Evolutionary conservation across 140 eudicot species (phyloP).

Genomic region (Ambrosia hybrid): DNA sequence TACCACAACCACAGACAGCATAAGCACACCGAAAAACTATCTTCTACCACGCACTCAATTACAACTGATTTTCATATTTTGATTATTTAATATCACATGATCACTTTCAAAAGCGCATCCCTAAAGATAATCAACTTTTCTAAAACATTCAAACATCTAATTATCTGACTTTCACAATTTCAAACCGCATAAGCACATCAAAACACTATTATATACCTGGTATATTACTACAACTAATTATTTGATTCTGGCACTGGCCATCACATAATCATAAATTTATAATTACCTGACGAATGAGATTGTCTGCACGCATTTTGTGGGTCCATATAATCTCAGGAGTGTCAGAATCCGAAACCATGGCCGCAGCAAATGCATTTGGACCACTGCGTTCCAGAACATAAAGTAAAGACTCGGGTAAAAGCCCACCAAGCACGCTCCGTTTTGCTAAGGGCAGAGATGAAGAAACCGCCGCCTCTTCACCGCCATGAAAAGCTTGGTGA

Average conservation of each 20-base stretch:
- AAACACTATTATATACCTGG: background rate
- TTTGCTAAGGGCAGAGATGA: slow-evolving; percentile 95
- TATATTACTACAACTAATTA: slow-evolving; percentile 1
- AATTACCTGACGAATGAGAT: slow-evolving; percentile 85
- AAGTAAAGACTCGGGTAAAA: slow-evolving; percentile 91
- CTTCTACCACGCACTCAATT: background rate
- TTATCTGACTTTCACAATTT: background rate
- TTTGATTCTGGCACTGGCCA: background rate
- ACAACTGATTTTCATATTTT: background rate
- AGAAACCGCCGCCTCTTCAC: slow-evolving; percentile 98
- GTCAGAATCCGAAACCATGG: slow-evolving; percentile 98
- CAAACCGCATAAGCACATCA: background rate
- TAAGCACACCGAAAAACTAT: background rate
- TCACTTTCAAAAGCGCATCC: background rate
- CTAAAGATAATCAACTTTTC: background rate
- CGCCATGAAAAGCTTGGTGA: slow-evolving; percentile 99
- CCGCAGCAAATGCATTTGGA: slow-evolving; percentile 96
- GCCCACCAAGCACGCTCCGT: slow-evolving; percentile 96
- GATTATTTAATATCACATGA: no score
- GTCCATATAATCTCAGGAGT: slow-evolving; percentile 99
- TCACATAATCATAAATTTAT: slow-evolving; percentile 6
- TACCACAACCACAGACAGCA: no score
- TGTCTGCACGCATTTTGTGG: slow-evolving; percentile 98
- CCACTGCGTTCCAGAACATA: slow-evolving; percentile 98
- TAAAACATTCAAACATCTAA: slow-evolving; percentile 1